Percentiles rank a stretch among this genome's conserved stretches.
phyloP scores from a whole-genome alignment of 75 land plant species.

The Pseudotsuga menziesii region DNA sequence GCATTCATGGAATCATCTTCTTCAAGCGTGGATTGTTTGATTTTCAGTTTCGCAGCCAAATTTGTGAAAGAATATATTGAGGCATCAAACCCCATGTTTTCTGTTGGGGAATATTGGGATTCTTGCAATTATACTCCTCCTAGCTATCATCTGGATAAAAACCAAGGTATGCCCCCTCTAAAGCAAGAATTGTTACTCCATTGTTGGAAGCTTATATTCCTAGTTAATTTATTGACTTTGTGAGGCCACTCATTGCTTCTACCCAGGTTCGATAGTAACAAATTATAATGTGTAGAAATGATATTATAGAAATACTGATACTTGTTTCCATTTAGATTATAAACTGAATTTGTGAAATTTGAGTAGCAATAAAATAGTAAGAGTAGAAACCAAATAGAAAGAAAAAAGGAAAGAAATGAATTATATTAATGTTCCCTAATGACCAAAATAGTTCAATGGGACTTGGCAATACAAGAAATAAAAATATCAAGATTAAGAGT shows the following conservation, averaged over 20 bases:
- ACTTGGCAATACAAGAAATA: too few relatives aligned
- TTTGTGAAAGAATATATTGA: slow-evolving; percentile 88
- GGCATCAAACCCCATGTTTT: slow-evolving; percentile 57
- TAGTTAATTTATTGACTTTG: neutral
- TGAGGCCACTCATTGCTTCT: neutral
- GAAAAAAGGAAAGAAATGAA: too few relatives aligned
- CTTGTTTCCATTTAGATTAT: slow-evolving; percentile 1
- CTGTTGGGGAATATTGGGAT: slow-evolving; percentile 96
- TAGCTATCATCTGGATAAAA: slow-evolving; percentile 56
- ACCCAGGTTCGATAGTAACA: neutral
- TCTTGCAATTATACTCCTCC: slow-evolving; percentile 60
- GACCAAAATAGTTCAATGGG: too few relatives aligned
- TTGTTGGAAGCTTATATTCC: neutral
- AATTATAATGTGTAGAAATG: neutral
- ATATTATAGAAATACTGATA: neutral
- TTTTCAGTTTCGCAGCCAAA: slow-evolving; percentile 54
- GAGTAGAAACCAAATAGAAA: too few relatives aligned
- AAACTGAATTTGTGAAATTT: neutral
- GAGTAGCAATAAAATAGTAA: neutral
- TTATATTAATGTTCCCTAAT: too few relatives aligned
- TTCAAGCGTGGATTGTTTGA: slow-evolving; percentile 8
- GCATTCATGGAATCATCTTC: slow-evolving; percentile 7
- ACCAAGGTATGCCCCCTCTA: slow-evolving; percentile 66
- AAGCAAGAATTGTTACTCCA: neutral
- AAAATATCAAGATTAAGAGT: too few relatives aligned